Evolutionary conservation across 2,329 filamentous ascomycete species (phyloP).

Genomic region (Neofusicoccum parvum): DNA sequence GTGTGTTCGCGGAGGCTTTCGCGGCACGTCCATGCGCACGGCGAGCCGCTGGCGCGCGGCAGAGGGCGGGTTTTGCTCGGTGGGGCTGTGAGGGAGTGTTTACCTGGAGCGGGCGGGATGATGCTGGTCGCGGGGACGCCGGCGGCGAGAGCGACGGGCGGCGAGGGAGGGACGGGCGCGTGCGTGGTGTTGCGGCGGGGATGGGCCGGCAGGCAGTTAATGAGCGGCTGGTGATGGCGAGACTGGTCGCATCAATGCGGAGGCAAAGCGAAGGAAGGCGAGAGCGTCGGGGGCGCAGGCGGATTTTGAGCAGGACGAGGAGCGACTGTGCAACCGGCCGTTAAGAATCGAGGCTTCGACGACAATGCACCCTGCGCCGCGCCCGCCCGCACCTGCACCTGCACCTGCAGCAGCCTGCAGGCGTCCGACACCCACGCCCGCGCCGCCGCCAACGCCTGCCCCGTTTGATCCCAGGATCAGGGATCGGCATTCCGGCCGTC

Average conservation of each 20-base stretch:
- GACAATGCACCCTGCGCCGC: constrained; percentile 1
- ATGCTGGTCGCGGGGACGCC: not conserved
- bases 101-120: constrained; percentile 8
- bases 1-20: constrained; percentile 8
- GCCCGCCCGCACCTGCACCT: not conserved
- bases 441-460: constrained; percentile 15
- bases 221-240: constrained; percentile 12
- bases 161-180: not conserved
- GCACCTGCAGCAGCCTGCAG: constrained; percentile 7
- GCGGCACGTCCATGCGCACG: constrained; percentile 10
- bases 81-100: constrained; percentile 3
- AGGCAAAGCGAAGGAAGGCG: constrained; percentile 12
- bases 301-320: constrained; percentile 8
- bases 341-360: constrained; percentile 15
- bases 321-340: constrained; percentile 14
- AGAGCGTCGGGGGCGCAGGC: constrained; percentile 14
- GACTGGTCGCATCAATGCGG: constrained; percentile 14
- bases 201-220: not conserved
- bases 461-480: constrained; percentile 18
- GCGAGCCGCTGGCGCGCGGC: constrained; percentile 3
- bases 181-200: not conserved
- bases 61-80: constrained; percentile 9
- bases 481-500: constrained; percentile 14
- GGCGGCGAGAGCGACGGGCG: not conserved
- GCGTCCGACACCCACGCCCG: constrained; percentile 4